Evolutionary conservation across 2,329 filamentous ascomycete genomes (phyloP), one percentile per base, ranked within the genome.

Genomic region (Penicillium griseofulvum): DNA sequence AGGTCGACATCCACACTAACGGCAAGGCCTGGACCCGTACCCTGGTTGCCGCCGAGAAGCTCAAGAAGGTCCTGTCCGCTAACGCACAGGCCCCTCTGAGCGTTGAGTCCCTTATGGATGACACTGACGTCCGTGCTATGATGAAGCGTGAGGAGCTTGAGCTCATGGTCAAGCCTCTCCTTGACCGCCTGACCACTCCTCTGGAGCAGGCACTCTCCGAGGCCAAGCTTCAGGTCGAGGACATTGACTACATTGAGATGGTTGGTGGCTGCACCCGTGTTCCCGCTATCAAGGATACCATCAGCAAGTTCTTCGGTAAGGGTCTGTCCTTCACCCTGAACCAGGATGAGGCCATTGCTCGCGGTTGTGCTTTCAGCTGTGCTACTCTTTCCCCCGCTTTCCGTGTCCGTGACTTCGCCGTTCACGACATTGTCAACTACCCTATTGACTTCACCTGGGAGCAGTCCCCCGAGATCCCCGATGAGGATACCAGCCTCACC

Each of bases 401-500:
- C 88, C 91, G 93, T 74, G 94, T 99, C 72, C 91, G 94, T 70
- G 94, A 99, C 81, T 99, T 99, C 78, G 86, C 91, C 65, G 88
- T 97, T 58, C 91, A 97, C 82, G 94, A 99, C 76, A 93, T 97
- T 68, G 90, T 96, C 78, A 91, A 87, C 81, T 99, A 97, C 80
- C 94, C 94, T 46, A 96, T 99, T 74, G 93, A 99, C 74, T 99
- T 99, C 76, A 89, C 88, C 50, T 99, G 94, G 94, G 94, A 99
- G 82, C 96, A 97, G 83, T 95, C 93, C 26, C 87, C 91, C 57
- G 94, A 99, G 70, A 99, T 99, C 67, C 94, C 94, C 26, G 94
- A 99, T 68, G 94, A 99, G 82, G 94, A 97, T 75, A 97, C 94
- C 53, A 95, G 87, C 80, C 82, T 99, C 66, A 96, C 90, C 34